phyloP scores from a whole-genome alignment of 2,329 filamentous ascomycete species.

The Apiospora malaysiana region DNA sequence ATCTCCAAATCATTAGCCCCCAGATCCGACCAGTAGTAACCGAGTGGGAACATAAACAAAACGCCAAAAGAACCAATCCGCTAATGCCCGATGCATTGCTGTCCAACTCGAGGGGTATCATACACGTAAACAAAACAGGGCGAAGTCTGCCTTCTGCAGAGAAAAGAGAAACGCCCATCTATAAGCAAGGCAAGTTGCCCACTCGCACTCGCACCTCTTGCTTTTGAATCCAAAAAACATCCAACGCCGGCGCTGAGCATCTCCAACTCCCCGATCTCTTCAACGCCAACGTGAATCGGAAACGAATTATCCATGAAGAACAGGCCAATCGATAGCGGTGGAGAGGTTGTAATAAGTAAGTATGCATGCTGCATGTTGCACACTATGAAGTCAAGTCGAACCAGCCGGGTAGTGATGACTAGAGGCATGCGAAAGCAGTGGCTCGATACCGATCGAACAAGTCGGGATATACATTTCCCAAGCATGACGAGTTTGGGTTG shows the following conservation, averaged over 20 bases:
- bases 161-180: not conserved
- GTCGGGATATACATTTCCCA: too few species aligned
- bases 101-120: not conserved
- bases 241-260: not conserved
- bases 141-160: not conserved
- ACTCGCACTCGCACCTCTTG: not conserved
- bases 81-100: slow-evolving; percentile 5
- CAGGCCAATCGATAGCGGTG: not conserved
- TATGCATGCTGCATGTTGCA: not conserved
- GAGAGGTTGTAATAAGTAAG: not conserved
- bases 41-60: slow-evolving; percentile 2
- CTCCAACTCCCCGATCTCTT: not conserved
- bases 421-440: too few species aligned
- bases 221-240: not conserved
- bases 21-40: not conserved
- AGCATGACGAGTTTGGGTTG: too few species aligned
- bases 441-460: too few species aligned
- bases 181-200: not conserved
- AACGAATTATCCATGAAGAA: not conserved
- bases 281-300: not conserved
- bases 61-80: not conserved
- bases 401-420: not conserved
- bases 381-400: not conserved
- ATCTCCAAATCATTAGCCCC: not conserved
- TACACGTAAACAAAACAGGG: not conserved